Evolutionary conservation across 345 rosid species (phyloP).

Genomic region (Salix purpurea): DNA sequence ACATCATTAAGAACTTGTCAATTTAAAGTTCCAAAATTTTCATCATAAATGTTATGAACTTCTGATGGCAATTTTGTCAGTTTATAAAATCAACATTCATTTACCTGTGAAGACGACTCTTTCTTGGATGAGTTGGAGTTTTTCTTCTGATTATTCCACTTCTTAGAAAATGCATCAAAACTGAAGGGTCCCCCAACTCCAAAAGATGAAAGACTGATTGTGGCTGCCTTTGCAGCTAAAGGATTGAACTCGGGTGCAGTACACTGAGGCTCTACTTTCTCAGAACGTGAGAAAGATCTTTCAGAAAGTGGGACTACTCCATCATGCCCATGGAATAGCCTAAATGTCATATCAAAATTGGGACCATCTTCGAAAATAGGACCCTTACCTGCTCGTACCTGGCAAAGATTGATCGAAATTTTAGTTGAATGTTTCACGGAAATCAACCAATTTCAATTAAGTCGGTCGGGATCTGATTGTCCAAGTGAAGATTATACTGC

Average conservation of each 20-base stretch:
- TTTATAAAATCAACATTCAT: not conserved
- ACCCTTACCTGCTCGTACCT: conserved; percentile 66
- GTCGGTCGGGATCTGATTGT: not conserved
- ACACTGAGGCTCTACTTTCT: conserved; percentile 29
- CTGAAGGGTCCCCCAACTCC: conserved; percentile 82
- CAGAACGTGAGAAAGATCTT: conserved; percentile 31
- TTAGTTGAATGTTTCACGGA: not conserved
- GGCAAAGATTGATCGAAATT: not conserved
- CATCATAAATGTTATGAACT: not conserved
- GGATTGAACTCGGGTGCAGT: conserved; percentile 65
- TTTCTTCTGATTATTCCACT: conserved; percentile 52
- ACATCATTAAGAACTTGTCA: conserved; percentile 20
- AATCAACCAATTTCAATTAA: not conserved
- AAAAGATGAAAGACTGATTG: conserved; percentile 89
- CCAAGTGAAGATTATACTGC: too few relatives aligned
- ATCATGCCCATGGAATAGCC: conserved; percentile 87
- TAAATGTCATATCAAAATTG: conserved; percentile 84
- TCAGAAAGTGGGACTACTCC: conserved; percentile 94
- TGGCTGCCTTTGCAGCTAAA: conserved; percentile 91
- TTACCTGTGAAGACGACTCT: conserved; percentile 65
- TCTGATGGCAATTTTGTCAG: not conserved
- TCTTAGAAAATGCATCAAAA: conserved; percentile 69
- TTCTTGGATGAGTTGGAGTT: conserved; percentile 62
- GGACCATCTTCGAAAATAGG: conserved; percentile 99
- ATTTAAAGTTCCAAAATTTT: not conserved